These are phyloP conservation scores for Apiospora hydei DNA, from an alignment of 2,329 filamentous ascomycete species.

Conservation along the genomic window DNA sequence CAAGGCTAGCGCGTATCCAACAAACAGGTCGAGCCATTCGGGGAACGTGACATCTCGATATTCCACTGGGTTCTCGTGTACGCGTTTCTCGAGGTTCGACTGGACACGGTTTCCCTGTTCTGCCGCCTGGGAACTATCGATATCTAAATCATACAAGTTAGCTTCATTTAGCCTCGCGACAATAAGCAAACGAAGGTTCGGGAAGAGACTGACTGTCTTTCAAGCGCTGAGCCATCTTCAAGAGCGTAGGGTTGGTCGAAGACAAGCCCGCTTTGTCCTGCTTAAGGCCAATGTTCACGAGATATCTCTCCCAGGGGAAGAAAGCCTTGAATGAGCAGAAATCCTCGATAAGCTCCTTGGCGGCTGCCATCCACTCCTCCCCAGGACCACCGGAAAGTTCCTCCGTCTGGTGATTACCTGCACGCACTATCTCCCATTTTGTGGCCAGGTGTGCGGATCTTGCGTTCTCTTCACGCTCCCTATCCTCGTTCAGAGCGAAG, in stretches of 20 bases:
- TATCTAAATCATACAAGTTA: conserved; percentile 32
- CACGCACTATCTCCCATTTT: conserved; percentile 50
- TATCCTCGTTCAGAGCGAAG: conserved; percentile 41
- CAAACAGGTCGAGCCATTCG: conserved; percentile 88
- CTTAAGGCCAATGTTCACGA: conserved; percentile 61
- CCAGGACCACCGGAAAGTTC: conserved; percentile 51
- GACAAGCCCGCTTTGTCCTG: conserved; percentile 42
- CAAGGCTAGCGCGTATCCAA: conserved; percentile 83
- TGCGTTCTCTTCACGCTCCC: conserved; percentile 39
- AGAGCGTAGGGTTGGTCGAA: conserved; percentile 51
- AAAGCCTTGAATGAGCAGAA: conserved; percentile 70
- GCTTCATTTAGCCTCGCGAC: too few species aligned
- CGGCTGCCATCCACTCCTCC: conserved; percentile 63
- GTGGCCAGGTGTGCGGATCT: conserved; percentile 42
- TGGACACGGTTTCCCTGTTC: conserved; percentile 32
- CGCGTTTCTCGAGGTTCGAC: conserved; percentile 39
- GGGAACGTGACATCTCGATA: conserved; percentile 79
- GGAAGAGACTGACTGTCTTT: conserved; percentile 55
- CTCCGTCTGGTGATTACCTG: conserved; percentile 28
- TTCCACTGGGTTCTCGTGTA: conserved; percentile 43
- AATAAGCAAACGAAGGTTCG: not conserved
- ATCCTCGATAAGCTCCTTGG: conserved; percentile 66
- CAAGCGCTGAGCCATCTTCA: conserved; percentile 63
- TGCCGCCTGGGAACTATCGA: conserved; percentile 38
- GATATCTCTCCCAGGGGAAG: conserved; percentile 71